Conservation (phyloP, 441 rosid species). For the Corymbia calophylla region DNA sequence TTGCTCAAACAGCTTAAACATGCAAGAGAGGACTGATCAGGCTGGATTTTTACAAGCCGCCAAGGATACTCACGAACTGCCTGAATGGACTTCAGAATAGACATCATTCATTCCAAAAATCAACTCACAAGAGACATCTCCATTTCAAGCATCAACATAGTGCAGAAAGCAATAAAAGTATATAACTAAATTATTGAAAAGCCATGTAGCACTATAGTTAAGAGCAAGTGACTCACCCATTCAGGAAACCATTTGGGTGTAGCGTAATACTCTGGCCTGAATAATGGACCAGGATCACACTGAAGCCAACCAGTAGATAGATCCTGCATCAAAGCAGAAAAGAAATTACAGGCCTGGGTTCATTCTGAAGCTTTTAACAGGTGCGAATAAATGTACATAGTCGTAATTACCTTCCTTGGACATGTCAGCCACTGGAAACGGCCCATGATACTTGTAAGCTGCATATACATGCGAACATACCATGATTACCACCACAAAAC, state of each 20-base stretch:
- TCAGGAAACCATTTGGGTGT: slow-evolving; percentile 49
- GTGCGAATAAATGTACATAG: not conserved
- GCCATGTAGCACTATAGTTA: not conserved
- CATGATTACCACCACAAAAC: not conserved
- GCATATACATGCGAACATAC: slow-evolving; percentile 12
- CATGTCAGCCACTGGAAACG: slow-evolving; percentile 83
- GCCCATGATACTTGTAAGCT: slow-evolving; percentile 90
- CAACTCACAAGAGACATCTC: not conserved
- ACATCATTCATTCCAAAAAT: not conserved
- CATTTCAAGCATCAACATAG: not conserved
- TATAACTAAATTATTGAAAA: not conserved
- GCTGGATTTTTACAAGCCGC: not conserved
- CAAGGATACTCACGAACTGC: not conserved
- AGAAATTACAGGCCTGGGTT: not conserved
- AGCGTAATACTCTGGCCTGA: slow-evolving; percentile 48
- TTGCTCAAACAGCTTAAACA: not conserved
- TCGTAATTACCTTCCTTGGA: slow-evolving; percentile 70
- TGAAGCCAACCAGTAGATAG: slow-evolving; percentile 85
- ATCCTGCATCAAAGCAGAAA: slow-evolving; percentile 39
- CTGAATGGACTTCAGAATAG: not conserved
- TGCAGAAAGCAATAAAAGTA: not conserved
- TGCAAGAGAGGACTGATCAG: not conserved
- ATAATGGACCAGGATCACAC: slow-evolving; percentile 85
- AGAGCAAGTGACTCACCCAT: slow-evolving; percentile 45
- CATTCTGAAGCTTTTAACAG: not conserved